phyloP scores from a whole-genome alignment of 2,329 filamentous ascomycete genomes.

The Aspergillus amoenus region DNA sequence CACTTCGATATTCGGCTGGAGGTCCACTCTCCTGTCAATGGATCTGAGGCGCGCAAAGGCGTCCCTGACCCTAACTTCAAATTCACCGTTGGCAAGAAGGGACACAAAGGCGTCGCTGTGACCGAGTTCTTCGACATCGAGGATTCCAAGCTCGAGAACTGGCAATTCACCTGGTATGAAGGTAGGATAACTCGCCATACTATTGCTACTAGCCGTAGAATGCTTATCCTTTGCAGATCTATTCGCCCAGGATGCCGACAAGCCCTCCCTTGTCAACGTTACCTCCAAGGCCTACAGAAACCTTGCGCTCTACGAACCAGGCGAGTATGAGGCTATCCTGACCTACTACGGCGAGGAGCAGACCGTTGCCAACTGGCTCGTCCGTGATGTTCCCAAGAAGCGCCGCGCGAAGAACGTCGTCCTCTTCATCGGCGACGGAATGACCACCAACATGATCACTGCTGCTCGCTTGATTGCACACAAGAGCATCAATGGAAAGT shows the following conservation, averaged over 20 bases:
- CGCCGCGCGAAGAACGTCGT: constrained; percentile 83
- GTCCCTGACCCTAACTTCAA: constrained; percentile 67
- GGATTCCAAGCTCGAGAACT: constrained; percentile 73
- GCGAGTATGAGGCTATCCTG: constrained; percentile 73
- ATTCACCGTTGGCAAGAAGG: constrained; percentile 72
- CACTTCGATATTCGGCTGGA: constrained; percentile 82
- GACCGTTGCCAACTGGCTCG: constrained; percentile 74
- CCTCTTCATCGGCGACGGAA: constrained; percentile 74
- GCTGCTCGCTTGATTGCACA: constrained; percentile 79
- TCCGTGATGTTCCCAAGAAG: constrained; percentile 67
- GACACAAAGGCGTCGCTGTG: constrained; percentile 53
- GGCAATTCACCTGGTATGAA: constrained; percentile 84
- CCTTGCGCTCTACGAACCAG: constrained; percentile 74
- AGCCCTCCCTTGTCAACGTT: constrained; percentile 73
- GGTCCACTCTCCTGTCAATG: constrained; percentile 77
- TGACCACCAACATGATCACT: constrained; percentile 52
- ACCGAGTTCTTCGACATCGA: constrained; percentile 67
- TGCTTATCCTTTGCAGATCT: constrained; percentile 52
- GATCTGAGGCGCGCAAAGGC: constrained; percentile 74
- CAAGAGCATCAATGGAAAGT: constrained; percentile 81
- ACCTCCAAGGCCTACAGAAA: constrained; percentile 75
- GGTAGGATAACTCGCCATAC: constrained; percentile 39
- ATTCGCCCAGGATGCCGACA: constrained; percentile 70
- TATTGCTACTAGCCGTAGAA: background rate
- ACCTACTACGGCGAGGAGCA: constrained; percentile 71